Evolutionary conservation across 2,329 filamentous ascomycete genomes (phyloP).

Genomic region (Fusarium scirpi): DNA sequence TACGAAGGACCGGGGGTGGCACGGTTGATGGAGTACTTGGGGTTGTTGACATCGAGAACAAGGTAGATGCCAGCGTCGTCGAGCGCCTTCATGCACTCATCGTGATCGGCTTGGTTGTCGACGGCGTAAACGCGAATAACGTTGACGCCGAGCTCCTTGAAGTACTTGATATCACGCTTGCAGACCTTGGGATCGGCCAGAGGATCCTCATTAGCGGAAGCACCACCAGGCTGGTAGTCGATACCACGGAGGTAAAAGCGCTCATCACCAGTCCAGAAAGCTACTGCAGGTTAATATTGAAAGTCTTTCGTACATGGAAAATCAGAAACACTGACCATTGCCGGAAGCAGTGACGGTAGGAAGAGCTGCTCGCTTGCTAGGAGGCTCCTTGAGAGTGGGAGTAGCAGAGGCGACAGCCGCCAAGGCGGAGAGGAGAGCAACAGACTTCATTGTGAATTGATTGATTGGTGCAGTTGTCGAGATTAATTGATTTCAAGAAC

Average conservation of each 20-base stretch:
- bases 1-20: constrained; percentile 81
- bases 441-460: constrained; percentile 61
- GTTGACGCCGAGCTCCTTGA: constrained; percentile 89
- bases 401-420: constrained; percentile 61
- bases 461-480: constrained; percentile 1
- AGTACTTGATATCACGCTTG: constrained; percentile 82
- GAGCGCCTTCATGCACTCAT: constrained; percentile 85
- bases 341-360: constrained; percentile 66
- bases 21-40: constrained; percentile 88
- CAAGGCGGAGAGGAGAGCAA: constrained; percentile 61
- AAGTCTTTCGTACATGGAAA: background rate
- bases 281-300: constrained; percentile 49
- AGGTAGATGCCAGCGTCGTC: constrained; percentile 91
- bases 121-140: constrained; percentile 92
- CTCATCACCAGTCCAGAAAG: constrained; percentile 65
- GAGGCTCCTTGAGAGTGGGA: constrained; percentile 64
- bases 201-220: constrained; percentile 72
- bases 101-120: constrained; percentile 85
- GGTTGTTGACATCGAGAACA: constrained; percentile 91
- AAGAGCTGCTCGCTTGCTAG: constrained; percentile 63
- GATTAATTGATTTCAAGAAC: constrained; percentile 32
- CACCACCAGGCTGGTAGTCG: constrained; percentile 73
- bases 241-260: constrained; percentile 72
- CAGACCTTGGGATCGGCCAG: constrained; percentile 78
- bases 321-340: constrained; percentile 60